A percentile compares a stretch with the other conserved stretches of the same genome.
These are phyloP conservation scores for Cinchona pubescens DNA, from an alignment of 257 asterid genomes.

Conservation along the genomic window DNA sequence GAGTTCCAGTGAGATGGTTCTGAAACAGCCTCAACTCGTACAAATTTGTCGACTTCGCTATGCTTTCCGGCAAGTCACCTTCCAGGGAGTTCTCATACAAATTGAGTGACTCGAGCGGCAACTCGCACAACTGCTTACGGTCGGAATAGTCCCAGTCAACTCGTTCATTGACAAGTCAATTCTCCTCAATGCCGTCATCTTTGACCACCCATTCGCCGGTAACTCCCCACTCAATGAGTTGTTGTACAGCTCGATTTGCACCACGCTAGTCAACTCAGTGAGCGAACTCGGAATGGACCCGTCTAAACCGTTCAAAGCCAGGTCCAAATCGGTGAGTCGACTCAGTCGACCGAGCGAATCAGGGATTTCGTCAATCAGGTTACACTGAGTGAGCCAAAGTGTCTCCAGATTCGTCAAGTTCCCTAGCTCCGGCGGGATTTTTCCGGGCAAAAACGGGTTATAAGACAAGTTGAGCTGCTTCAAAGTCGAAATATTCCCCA, in stretches of 20 bases:
- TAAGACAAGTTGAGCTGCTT: constrained; percentile 86
- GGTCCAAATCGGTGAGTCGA: constrained; percentile 67
- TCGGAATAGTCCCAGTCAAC: constrained; percentile 70
- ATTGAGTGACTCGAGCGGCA: constrained; percentile 87
- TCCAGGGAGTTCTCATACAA: constrained; percentile 67
- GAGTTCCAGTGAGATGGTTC: constrained; percentile 56
- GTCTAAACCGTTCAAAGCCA: constrained; percentile 61
- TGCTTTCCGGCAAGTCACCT: constrained; percentile 67
- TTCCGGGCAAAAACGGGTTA: constrained; percentile 80
- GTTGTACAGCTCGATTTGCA: constrained; percentile 87
- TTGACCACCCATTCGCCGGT: constrained; percentile 77
- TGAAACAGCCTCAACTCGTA: constrained; percentile 79
- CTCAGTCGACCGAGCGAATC: constrained; percentile 66
- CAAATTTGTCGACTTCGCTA: constrained; percentile 70
- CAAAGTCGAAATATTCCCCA: constrained; percentile 71
- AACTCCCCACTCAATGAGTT: constrained; percentile 78
- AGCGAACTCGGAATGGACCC: constrained; percentile 71
- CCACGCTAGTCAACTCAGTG: constrained; percentile 58
- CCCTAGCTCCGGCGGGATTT: constrained; percentile 84
- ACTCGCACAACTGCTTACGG: constrained; percentile 75
- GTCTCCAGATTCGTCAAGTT: constrained; percentile 68
- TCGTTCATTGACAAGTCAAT: constrained; percentile 85
- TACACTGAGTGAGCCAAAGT: constrained; percentile 80
- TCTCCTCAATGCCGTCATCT: constrained; percentile 70
- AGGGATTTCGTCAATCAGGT: constrained; percentile 73